Evolutionary conservation across 345 rosid genomes (phyloP).

Genomic region (Brassica juncea): DNA sequence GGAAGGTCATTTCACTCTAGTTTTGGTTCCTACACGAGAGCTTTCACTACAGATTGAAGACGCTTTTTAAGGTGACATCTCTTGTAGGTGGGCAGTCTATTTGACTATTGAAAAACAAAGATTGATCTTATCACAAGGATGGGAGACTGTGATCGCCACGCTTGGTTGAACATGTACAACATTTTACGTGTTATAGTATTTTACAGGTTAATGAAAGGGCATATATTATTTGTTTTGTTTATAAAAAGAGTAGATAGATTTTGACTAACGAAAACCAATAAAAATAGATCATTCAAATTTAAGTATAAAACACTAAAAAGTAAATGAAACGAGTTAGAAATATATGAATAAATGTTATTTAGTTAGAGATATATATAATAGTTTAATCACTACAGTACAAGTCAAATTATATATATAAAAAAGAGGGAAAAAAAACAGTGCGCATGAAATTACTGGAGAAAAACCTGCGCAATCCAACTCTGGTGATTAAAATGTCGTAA

Average conservation of each 20-base stretch:
- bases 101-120: slow-evolving; percentile 65
- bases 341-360: background rate
- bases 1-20: slow-evolving; percentile 29
- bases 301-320: too few relatives aligned
- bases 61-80: slow-evolving; percentile 78
- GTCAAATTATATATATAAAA: background rate
- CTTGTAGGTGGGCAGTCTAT: slow-evolving; percentile 90
- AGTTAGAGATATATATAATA: background rate
- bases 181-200: background rate
- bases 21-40: slow-evolving; percentile 91
- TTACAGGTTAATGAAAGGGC: background rate
- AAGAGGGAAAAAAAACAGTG: background rate
- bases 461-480: background rate
- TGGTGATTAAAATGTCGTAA: background rate
- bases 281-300: background rate
- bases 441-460: background rate
- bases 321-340: background rate
- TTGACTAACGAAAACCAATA: background rate
- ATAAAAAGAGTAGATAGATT: background rate
- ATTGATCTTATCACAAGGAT: slow-evolving; percentile 80
- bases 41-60: slow-evolving; percentile 92
- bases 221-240: background rate
- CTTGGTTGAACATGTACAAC: slow-evolving; percentile 48
- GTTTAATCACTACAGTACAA: background rate
- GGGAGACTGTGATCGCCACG: slow-evolving; percentile 91